Conservation (phyloP, 495 filamentous ascomycete genomes). For the Aspergillus leporis region DNA sequence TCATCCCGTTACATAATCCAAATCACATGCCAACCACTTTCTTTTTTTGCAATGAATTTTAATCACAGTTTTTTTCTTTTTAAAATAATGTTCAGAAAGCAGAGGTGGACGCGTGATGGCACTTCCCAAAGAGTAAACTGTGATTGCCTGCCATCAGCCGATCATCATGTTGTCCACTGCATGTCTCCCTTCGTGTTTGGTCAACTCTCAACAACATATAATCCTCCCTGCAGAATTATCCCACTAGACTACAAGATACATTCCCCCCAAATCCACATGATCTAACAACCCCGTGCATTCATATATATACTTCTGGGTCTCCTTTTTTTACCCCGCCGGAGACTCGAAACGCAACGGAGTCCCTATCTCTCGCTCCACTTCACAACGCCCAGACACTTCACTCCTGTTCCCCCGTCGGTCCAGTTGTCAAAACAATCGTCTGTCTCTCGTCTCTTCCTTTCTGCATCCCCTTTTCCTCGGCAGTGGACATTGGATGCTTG, state of each 20-base stretch:
- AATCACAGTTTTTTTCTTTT: neutral
- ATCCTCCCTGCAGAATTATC: too few relatives aligned
- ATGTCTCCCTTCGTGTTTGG: too few relatives aligned
- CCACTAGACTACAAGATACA: too few relatives aligned
- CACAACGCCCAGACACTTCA: neutral
- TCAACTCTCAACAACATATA: too few relatives aligned
- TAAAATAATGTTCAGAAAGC: too few relatives aligned
- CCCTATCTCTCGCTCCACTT: neutral
- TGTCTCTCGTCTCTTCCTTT: neutral
- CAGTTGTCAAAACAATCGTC: neutral
- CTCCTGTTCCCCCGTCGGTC: neutral
- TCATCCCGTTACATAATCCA: slow-evolving; percentile 17
- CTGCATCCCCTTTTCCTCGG: neutral
- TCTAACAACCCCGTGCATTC: too few relatives aligned
- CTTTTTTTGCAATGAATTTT: too few relatives aligned
- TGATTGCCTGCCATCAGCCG: too few relatives aligned
- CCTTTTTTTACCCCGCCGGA: neutral
- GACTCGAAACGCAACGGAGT: neutral
- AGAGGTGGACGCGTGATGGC: too few relatives aligned
- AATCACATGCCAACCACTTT: slow-evolving; percentile 23
- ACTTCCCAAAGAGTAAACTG: too few relatives aligned
- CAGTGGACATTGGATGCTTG: neutral
- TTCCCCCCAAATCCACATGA: too few relatives aligned
- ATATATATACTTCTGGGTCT: neutral
- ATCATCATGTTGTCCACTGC: too few relatives aligned